Percentiles rank a stretch among this genome's conserved stretches.
Conservation (phyloP, 768 basidiomycete genomes). For the Psilocybe tampanensis region DNA sequence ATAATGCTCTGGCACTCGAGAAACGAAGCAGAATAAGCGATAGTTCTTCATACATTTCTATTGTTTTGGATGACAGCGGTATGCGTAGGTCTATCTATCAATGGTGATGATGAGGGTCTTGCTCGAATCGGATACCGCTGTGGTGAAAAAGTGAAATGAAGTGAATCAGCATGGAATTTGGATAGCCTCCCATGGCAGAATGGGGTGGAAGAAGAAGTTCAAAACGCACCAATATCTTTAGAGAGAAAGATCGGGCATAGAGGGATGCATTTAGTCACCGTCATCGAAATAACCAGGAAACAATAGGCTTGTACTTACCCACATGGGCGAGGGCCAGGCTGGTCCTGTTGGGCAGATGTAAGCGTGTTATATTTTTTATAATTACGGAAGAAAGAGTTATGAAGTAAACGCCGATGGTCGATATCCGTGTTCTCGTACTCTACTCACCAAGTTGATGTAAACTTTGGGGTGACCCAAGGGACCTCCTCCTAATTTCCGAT, state of each 20-base stretch:
- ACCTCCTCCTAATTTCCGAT: constrained; percentile 70
- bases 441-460: constrained; percentile 88
- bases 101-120: constrained; percentile 80
- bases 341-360: constrained; percentile 58
- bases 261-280: constrained; percentile 14
- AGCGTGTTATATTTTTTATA: constrained; percentile 8
- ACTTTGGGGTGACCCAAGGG: constrained; percentile 96
- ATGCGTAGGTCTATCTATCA: constrained; percentile 31
- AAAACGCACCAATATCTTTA: constrained; percentile 50
- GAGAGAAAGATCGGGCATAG: constrained; percentile 6
- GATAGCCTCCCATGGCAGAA: not conserved
- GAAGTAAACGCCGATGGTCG: not conserved
- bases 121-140: constrained; percentile 91
- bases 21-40: not conserved
- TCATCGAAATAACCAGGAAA: constrained; percentile 8
- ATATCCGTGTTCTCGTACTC: not conserved
- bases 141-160: constrained; percentile 16
- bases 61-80: constrained; percentile 17
- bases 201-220: constrained; percentile 4
- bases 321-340: constrained; percentile 84
- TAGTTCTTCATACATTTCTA: constrained; percentile 10
- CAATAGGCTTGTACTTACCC: constrained; percentile 61
- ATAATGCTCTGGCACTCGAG: not conserved
- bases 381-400: not conserved
- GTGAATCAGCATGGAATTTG: constrained; percentile 2